Evolutionary conservation across 2,329 filamentous ascomycete species (phyloP).

Genomic region (Colletotrichum spaethianum): DNA sequence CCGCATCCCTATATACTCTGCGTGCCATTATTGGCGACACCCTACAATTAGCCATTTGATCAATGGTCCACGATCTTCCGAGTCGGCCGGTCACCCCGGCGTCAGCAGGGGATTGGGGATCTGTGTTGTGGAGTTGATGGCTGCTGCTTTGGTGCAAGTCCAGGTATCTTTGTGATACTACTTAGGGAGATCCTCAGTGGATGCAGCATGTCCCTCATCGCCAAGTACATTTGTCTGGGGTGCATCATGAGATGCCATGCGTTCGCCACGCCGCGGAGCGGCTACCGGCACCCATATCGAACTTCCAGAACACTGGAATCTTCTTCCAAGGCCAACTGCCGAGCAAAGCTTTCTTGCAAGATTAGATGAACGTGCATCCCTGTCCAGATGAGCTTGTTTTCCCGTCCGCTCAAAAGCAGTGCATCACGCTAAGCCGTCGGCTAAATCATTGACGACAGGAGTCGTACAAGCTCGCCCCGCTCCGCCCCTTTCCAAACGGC

Average conservation of each 20-base stretch:
- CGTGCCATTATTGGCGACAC: background rate
- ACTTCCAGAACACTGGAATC: background rate
- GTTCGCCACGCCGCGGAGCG: background rate
- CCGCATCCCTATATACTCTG: too few relatives aligned
- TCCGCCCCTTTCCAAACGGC: background rate
- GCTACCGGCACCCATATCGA: background rate
- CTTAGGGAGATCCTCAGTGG: background rate
- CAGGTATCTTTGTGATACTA: too few relatives aligned
- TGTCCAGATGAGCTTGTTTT: background rate
- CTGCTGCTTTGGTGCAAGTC: background rate
- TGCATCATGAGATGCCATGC: background rate
- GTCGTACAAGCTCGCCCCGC: background rate
- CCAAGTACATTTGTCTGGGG: background rate
- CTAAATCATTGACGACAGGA: background rate
- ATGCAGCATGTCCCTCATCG: background rate
- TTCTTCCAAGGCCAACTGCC: background rate
- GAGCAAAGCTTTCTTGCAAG: background rate
- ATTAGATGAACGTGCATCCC: background rate
- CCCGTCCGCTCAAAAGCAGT: background rate
- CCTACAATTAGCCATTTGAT: background rate
- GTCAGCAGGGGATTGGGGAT: background rate
- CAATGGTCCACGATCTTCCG: background rate
- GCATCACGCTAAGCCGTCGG: background rate
- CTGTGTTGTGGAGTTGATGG: background rate
- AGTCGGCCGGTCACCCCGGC: background rate